Base-by-base conservation (phyloP, 108 stramenopile genomes). In the Cyclotella sp. region DNA sequence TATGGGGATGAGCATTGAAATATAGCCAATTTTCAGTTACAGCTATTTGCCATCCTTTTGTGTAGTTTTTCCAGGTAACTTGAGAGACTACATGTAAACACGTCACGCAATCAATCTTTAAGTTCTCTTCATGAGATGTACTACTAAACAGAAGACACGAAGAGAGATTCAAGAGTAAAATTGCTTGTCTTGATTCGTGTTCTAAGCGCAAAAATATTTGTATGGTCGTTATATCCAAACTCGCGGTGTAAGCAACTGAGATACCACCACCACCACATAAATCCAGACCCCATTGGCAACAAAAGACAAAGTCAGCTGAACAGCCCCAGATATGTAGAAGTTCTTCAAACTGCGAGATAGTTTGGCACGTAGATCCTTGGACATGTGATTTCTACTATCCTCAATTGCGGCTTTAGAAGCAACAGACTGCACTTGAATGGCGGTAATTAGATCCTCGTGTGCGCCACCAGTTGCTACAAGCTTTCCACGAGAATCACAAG, bases 401-500 rank as follows among this genome's bases (percentile, higher is more conserved):
- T 75, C 68, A 29, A 40, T 11, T 58, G 19, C 57, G 21, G 53
- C 24, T 7, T 42, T 41, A 42, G 68, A 22, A 13, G 42, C 3
- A 27, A 28, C 43, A 9, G 54, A 47, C 19, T 44, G 26, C 16
- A 59, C 59, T 42, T 81, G 73, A 27, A 75, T 81, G 15, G 73
- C 80, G 39, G 43, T 46, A 41, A 81, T 70, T 66, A 81, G 52
- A 70, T 75, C 64, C 43, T 70, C 52, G 49, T 73, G 79, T 12
- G 68, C 63, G 15, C 24, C 28, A 28, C 61, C 57, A 21, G 70
- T 49, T 40, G 73, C 68, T 13, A 82, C 66, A 45, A 82, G 54
- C 60, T 42, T 65, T 47, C 83, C 83, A 70, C 70, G 47, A 19
- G 75, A 54, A 40, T 81, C 63, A 34, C 83, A 84, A 42, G 75